phyloP scores from a whole-genome alignment of 495 filamentous ascomycete genomes.

The Aspergillus wentii region DNA sequence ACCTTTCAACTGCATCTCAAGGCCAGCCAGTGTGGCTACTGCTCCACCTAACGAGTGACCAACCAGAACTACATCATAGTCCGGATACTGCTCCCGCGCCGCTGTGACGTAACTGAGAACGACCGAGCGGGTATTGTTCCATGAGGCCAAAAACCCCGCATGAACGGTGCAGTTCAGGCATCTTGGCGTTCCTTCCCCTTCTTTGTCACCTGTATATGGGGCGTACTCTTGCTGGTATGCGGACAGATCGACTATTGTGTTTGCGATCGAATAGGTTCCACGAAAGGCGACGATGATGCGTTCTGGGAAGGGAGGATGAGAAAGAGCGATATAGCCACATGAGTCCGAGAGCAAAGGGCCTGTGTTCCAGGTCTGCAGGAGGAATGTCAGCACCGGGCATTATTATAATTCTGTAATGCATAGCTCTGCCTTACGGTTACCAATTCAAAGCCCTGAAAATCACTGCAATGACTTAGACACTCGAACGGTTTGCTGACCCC shows the following conservation, averaged over 20 bases:
- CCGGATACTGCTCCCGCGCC: constrained; percentile 54
- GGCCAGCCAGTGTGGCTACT: constrained; percentile 77
- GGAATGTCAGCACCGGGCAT: too few species aligned
- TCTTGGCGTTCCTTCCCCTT: constrained; percentile 14
- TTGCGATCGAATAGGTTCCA: constrained; percentile 88
- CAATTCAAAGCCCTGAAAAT: constrained; percentile 76
- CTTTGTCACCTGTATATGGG: constrained; percentile 59
- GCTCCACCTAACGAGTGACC: constrained; percentile 93
- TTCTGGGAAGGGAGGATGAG: constrained; percentile 53
- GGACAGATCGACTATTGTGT: constrained; percentile 83
- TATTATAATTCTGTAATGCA: too few species aligned
- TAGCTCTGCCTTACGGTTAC: constrained; percentile 48
- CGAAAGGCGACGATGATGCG: constrained; percentile 89
- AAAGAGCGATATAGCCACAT: constrained; percentile 89
- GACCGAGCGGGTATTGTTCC: constrained; percentile 62
- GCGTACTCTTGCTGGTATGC: constrained; percentile 85
- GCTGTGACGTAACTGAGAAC: constrained; percentile 56
- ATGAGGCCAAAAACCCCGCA: constrained; percentile 80
- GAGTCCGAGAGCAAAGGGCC: constrained; percentile 82
- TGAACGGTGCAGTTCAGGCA: constrained; percentile 90
- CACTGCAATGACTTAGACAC: constrained; percentile 76
- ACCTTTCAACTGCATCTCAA: constrained; percentile 66
- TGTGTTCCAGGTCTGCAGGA: constrained; percentile 92
- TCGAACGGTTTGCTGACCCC: constrained; percentile 78
- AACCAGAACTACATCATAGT: constrained; percentile 70